Percentiles rank a stretch among this genome's conserved stretches.
phyloP scores from a whole-genome alignment of 768 basidiomycete genomes.

The Glaciozyma antarctica region DNA sequence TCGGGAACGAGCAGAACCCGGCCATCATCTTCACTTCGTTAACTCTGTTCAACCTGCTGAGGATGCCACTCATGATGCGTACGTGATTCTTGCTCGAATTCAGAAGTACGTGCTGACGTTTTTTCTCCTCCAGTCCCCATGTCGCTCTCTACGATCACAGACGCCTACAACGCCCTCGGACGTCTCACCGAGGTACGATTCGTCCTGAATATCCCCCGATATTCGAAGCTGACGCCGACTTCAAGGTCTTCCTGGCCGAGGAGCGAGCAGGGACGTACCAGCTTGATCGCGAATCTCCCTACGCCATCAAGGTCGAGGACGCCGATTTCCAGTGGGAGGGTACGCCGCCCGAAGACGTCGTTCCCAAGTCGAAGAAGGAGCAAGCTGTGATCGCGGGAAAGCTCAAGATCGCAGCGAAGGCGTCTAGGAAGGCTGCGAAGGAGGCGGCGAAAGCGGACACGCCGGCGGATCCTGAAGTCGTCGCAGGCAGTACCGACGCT shows the following conservation, averaged over 20 bases:
- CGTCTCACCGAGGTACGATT: constrained; percentile 54
- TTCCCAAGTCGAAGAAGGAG: constrained; percentile 28
- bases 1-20: constrained; percentile 47
- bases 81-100: not conserved
- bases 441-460: constrained; percentile 27
- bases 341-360: constrained; percentile 42
- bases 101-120: not conserved
- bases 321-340: constrained; percentile 26
- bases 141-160: constrained; percentile 52
- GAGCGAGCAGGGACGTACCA: constrained; percentile 52
- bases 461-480: constrained; percentile 1
- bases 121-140: constrained; percentile 35
- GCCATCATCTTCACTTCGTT: constrained; percentile 52
- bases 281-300: constrained; percentile 50
- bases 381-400: constrained; percentile 25
- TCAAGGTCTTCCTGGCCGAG: constrained; percentile 69
- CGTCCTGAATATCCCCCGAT: not conserved
- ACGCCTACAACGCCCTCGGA: constrained; percentile 67
- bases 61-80: constrained; percentile 37
- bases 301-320: constrained; percentile 57
- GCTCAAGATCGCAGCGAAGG: constrained; percentile 42
- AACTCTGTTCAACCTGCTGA: constrained; percentile 68
- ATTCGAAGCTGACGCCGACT: no score
- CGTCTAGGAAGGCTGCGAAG: constrained; percentile 1
- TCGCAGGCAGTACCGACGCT: not conserved